phyloP scores from a whole-genome alignment of 164 flowering plant genomes.

The Litsea cubeba region DNA sequence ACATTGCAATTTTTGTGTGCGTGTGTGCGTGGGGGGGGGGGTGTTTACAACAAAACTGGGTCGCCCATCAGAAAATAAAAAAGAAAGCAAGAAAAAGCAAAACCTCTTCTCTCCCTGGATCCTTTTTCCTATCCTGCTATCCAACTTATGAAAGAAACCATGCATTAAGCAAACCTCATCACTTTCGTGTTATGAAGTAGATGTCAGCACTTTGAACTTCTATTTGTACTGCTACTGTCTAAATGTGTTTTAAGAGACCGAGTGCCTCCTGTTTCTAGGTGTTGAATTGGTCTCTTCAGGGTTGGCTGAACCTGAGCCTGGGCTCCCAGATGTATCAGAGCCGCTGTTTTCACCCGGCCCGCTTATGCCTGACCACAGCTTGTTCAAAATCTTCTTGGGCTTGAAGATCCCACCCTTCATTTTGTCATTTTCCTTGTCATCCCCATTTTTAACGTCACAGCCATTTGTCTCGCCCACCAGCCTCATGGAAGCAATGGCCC shows the following conservation, averaged over 20 bases:
- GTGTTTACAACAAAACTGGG: too few relatives aligned
- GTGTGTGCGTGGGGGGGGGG: too few relatives aligned
- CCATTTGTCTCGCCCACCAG: constrained; percentile 28
- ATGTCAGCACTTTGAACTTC: constrained; percentile 25
- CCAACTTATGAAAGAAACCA: too few relatives aligned
- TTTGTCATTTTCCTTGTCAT: constrained; percentile 42
- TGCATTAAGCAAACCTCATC: neutral
- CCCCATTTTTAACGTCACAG: constrained; percentile 15
- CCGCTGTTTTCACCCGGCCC: constrained; percentile 44
- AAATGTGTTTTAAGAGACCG: constrained; percentile 43
- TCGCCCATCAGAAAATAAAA: too few relatives aligned
- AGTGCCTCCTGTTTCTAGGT: constrained; percentile 45
- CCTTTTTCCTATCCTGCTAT: too few relatives aligned
- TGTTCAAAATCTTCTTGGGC: constrained; percentile 51
- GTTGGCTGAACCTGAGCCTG: constrained; percentile 45
- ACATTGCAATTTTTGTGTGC: too few relatives aligned
- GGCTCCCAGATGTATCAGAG: constrained; percentile 61
- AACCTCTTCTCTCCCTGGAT: too few relatives aligned
- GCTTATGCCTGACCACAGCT: constrained; percentile 50
- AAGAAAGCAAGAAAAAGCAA: too few relatives aligned
- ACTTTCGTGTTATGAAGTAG: constrained; percentile 8
- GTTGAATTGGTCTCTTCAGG: constrained; percentile 52
- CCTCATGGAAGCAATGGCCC: constrained; percentile 45
- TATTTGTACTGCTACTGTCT: neutral
- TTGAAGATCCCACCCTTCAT: constrained; percentile 38